Percentiles rank a stretch among this genome's conserved stretches.
These are phyloP conservation scores for Byssochlamys sp. DNA, from an alignment of 2,329 filamentous ascomycete species.

Conservation along the genomic window DNA sequence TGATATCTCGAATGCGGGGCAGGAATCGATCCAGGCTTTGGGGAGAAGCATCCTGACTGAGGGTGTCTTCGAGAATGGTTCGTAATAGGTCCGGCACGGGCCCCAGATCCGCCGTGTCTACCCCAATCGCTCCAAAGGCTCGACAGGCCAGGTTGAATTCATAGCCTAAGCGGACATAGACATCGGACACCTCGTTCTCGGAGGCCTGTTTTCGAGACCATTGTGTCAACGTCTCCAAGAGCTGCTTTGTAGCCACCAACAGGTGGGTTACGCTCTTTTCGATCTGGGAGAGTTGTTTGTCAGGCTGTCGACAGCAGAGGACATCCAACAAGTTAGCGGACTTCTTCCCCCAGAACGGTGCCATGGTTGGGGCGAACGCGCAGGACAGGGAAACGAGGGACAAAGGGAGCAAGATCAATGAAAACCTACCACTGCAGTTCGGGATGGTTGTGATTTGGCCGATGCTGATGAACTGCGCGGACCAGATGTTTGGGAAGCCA, in stretches of 20 bases:
- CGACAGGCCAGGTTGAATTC: slow-evolving; percentile 99
- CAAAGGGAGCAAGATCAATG: slow-evolving; percentile 1
- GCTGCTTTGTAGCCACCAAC: slow-evolving; percentile 91
- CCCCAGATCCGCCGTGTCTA: slow-evolving; percentile 85
- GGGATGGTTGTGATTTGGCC: slow-evolving; percentile 48
- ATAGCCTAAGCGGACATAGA: slow-evolving; percentile 93
- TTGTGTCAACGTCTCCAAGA: slow-evolving; percentile 91
- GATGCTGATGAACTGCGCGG: slow-evolving; percentile 59
- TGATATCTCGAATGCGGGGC: slow-evolving; percentile 91
- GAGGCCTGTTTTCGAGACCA: slow-evolving; percentile 90
- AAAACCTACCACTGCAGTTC: slow-evolving; percentile 50
- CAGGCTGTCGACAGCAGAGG: slow-evolving; percentile 41
- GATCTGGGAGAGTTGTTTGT: slow-evolving; percentile 82
- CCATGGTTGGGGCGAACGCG: not conserved
- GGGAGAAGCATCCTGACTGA: slow-evolving; percentile 90
- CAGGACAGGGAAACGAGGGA: not conserved
- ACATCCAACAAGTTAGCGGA: slow-evolving; percentile 8
- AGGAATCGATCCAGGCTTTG: slow-evolving; percentile 89
- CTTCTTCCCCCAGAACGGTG: slow-evolving; percentile 5
- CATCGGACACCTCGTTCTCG: slow-evolving; percentile 91
- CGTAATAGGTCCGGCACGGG: slow-evolving; percentile 88
- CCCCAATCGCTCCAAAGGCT: slow-evolving; percentile 91
- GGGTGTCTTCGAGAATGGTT: slow-evolving; percentile 83
- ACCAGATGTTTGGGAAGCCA: slow-evolving; percentile 51
- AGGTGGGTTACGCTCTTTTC: slow-evolving; percentile 98